Evolutionary conservation across 345 rosid genomes (phyloP), one percentile per base, ranked within the genome.

Genomic region (Trapa bicornis): DNA sequence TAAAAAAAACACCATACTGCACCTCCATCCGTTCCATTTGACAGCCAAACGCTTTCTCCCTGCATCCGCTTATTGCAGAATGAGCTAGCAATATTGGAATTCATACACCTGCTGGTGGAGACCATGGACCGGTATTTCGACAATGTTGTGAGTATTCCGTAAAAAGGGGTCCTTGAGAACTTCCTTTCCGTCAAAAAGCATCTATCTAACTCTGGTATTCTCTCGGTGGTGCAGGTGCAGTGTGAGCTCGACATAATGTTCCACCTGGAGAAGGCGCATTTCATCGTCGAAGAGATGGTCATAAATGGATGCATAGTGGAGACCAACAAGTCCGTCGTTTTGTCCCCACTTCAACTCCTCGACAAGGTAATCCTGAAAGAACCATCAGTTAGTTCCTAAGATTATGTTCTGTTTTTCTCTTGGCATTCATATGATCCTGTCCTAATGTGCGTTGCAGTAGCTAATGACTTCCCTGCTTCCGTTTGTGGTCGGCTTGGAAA

Each of bases 191-290:
- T 22, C 64, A 41, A 41, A 41, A 41, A 8, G 43, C 6, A 50
- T 47, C 68, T 32, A 48, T 1, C 45, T 45, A 37, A 61, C 6
- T 61, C 65, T 14, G n/a, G 41, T 13, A 52, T 38, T 54, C 38
- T 37, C 36, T 37, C 29, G 29, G 29, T 22, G 29, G 29, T 61
- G n/a, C 13, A 16, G 48, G 38, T 63, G 70, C 83, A 94, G 96
- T 91, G 97, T 70, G 96, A 89, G 81, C 87, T 94, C 14, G 99
- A 94, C 76, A 94, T 91, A 78, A 91, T 94, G 99, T 89, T 94
- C 74, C 99, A 94, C 82, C 73, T 89, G 75, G 97, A 94, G 84
- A 94, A 91, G 74, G 97, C 99, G 37, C 97, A 91, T 80, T 94
- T 94, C 84, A 91, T 89, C 96, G 74, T 89, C 70, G 97, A 89